Percentiles rank a stretch among this genome's conserved stretches.
Conservation (phyloP, 805 yeast genomes). For the Hanseniaspora lindneri region DNA sequence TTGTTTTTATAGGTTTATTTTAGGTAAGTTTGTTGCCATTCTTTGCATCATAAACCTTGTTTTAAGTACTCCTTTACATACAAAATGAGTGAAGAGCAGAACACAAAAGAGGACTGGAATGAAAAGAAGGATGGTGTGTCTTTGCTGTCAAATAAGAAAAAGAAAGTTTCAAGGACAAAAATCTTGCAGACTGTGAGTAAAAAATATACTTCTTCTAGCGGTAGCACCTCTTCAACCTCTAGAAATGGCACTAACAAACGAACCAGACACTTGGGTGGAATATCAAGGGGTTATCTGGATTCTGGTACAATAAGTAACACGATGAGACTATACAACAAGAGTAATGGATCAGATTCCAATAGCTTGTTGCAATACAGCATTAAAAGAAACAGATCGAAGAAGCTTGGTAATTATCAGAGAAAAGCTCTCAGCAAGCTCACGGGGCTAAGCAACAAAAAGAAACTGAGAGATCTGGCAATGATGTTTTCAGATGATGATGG, state of each 20-base stretch:
- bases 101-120: too few species aligned
- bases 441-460: conserved; percentile 5
- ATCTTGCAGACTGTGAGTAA: conserved; percentile 2
- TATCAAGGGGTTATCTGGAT: conserved; percentile 10
- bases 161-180: conserved; percentile 6
- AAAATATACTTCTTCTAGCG: background rate
- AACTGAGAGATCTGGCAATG: conserved; percentile 11
- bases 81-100: too few species aligned
- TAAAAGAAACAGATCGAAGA: conserved; percentile 6
- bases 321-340: conserved; percentile 12
- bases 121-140: too few species aligned
- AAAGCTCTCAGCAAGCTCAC: background rate
- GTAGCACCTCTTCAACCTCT: background rate
- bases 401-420: conserved; percentile 9
- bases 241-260: background rate
- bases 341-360: background rate
- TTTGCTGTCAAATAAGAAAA: background rate
- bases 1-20: too few species aligned
- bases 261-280: conserved; percentile 7
- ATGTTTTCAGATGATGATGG: conserved; percentile 15
- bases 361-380: background rate
- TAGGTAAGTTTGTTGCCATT: too few species aligned
- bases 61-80: too few species aligned
- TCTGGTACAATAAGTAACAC: conserved; percentile 5
- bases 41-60: too few species aligned